Evolutionary conservation across 1,284 basidiomycete species (phyloP).

Genomic region (Testicularia cyperi): DNA sequence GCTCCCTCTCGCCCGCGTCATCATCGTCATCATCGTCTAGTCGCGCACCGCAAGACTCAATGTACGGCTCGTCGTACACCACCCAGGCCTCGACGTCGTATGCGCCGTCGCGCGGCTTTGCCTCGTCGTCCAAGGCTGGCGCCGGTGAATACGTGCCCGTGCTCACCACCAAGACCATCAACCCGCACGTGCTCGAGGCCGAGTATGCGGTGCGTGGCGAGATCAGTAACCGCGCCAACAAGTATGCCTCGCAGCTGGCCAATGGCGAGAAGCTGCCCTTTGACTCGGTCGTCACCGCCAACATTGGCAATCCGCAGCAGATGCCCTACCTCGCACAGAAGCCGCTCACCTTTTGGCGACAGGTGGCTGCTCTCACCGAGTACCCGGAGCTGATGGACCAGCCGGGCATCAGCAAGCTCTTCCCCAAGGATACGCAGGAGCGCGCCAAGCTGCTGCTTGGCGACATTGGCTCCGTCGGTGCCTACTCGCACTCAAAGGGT

Average conservation of each 20-base stretch:
- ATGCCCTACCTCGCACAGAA: conserved; percentile 82
- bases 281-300: conserved; percentile 84
- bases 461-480: conserved; percentile 92
- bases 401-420: conserved; percentile 68
- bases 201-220: conserved; percentile 97
- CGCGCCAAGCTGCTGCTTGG: conserved; percentile 76
- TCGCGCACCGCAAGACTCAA: conserved; percentile 12
- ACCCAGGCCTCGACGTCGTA: conserved; percentile 21
- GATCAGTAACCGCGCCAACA: conserved; percentile 87
- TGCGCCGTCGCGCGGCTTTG: conserved; percentile 12
- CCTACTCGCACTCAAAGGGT: conserved; percentile 94
- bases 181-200: conserved; percentile 81
- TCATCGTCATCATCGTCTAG: conserved; percentile 19
- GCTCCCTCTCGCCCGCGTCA: not conserved
- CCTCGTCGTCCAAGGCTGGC: conserved; percentile 20
- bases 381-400: conserved; percentile 82
- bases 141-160: conserved; percentile 62
- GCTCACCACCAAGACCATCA: conserved; percentile 63
- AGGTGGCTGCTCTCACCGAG: conserved; percentile 88
- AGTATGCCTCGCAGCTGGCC: conserved; percentile 63
- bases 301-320: conserved; percentile 98
- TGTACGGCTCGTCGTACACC: conserved; percentile 27
- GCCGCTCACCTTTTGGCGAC: conserved; percentile 87
- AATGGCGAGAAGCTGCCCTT: conserved; percentile 72
- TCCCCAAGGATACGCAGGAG: conserved; percentile 81